Evolutionary conservation across 139 green algal genomes (phyloP).

Genomic region (Chlamydomonas sp.): DNA sequence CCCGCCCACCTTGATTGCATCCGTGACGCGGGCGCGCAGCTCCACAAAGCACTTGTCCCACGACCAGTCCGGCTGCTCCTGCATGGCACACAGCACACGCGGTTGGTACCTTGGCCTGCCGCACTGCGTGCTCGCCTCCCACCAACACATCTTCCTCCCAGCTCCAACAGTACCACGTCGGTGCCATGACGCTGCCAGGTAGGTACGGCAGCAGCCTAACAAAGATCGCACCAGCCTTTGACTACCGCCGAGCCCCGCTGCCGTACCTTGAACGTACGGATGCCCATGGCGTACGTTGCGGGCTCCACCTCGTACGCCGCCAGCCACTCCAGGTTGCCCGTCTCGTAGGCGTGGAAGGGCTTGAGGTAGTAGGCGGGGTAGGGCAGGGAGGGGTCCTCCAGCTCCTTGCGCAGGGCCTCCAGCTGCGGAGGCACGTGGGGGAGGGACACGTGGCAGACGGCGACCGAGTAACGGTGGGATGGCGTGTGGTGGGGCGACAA

Average conservation of each 20-base stretch:
- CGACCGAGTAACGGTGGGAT: background rate
- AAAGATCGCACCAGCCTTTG: background rate
- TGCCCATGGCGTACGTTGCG: slow-evolving; percentile 69
- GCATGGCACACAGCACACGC: background rate
- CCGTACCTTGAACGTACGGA: slow-evolving; percentile 67
- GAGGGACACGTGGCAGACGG: background rate
- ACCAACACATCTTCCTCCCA: no score
- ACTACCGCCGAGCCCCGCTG: background rate
- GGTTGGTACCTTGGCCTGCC: no score
- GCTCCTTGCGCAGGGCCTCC: slow-evolving; percentile 52
- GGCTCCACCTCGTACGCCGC: slow-evolving; percentile 82
- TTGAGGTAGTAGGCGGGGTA: slow-evolving; percentile 83
- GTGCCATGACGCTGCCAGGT: background rate
- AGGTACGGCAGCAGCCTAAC: background rate
- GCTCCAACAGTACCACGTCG: no score
- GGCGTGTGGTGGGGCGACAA: no score
- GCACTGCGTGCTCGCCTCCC: no score
- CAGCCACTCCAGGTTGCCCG: slow-evolving; percentile 60
- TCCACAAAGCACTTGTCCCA: slow-evolving; percentile 28
- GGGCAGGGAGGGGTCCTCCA: slow-evolving; percentile 56
- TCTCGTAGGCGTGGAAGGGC: slow-evolving; percentile 84
- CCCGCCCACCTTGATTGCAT: slow-evolving; percentile 47
- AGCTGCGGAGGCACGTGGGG: slow-evolving; percentile 28
- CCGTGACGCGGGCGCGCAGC: slow-evolving; percentile 55
- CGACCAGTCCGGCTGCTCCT: slow-evolving; percentile 16